Evolutionary conservation across 2,329 filamentous ascomycete species (phyloP).

Genomic region (Colletotrichum higginsianum): DNA sequence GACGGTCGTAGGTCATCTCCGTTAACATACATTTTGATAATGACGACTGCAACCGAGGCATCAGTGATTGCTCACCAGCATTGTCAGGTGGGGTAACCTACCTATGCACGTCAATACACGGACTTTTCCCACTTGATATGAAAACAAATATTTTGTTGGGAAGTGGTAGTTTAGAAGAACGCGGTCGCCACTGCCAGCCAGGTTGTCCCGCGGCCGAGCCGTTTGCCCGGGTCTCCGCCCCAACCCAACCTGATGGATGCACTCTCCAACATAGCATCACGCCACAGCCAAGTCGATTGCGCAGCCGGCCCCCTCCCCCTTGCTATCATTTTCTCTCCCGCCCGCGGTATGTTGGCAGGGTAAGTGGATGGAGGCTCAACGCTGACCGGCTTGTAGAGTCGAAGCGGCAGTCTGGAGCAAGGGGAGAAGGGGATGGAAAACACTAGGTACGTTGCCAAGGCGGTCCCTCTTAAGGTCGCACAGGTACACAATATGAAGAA

Average conservation of each 20-base stretch:
- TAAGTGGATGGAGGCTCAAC: background rate
- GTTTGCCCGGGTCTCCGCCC: slow-evolving; percentile 40
- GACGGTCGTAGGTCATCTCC: background rate
- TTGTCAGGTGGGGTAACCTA: too few species aligned
- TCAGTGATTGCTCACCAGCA: background rate
- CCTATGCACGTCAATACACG: too few species aligned
- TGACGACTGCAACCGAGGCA: background rate
- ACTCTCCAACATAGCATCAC: background rate
- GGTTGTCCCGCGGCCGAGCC: slow-evolving; percentile 32
- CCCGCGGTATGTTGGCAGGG: background rate
- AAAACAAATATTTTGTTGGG: slow-evolving; percentile 7
- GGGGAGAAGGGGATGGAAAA: background rate
- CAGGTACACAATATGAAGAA: too few species aligned
- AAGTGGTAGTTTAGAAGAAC: background rate
- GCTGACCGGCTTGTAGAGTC: background rate
- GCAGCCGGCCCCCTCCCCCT: background rate
- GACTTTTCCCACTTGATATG: background rate
- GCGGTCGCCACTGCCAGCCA: too few species aligned
- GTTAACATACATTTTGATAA: background rate
- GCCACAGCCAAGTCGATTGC: background rate
- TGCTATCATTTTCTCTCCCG: background rate
- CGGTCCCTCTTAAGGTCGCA: too few species aligned
- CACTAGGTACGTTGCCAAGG: too few species aligned
- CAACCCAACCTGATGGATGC: slow-evolving; percentile 13
- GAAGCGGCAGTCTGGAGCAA: too few species aligned